Percentiles rank a stretch among this genome's conserved stretches.
These are phyloP conservation scores for Eimeria maxima DNA, from an alignment of 169 alveolate genomes.

Conservation along the genomic window DNA sequence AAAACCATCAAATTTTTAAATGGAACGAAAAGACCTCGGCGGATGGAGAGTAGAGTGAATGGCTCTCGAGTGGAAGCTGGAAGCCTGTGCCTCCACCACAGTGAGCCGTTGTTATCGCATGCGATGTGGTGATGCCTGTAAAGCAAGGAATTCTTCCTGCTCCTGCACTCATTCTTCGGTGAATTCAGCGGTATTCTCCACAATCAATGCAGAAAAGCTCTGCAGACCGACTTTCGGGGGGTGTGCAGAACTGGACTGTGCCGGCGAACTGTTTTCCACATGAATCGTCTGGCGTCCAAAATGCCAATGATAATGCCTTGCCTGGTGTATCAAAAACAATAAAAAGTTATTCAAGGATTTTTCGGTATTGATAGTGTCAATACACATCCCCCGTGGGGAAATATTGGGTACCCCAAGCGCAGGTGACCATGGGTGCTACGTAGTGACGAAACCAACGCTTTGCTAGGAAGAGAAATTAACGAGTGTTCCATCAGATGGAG, in stretches of 20 bases:
- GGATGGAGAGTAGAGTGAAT: background rate
- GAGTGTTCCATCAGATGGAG: background rate
- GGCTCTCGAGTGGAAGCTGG: background rate
- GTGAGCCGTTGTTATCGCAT: background rate
- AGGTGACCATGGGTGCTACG: conserved; percentile 22
- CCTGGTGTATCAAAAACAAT: background rate
- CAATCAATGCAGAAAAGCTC: background rate
- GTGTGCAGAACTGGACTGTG: conserved; percentile 28
- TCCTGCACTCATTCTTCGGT: background rate
- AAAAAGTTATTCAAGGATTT: background rate
- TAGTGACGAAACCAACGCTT: background rate
- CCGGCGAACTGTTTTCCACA: background rate
- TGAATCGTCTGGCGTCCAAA: background rate
- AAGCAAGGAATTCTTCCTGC: background rate
- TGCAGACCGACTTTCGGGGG: background rate
- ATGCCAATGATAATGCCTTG: background rate
- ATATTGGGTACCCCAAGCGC: background rate
- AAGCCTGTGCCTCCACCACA: background rate
- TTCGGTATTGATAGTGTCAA: background rate
- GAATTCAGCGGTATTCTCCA: conserved; percentile 1
- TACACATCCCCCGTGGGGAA: background rate
- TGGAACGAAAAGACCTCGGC: background rate
- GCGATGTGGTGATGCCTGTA: background rate
- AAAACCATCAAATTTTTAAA: background rate
- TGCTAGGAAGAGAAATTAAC: background rate